Evolutionary conservation across 352 stramenopile species (phyloP).

Genomic region (Phytophthora citrophthora): DNA sequence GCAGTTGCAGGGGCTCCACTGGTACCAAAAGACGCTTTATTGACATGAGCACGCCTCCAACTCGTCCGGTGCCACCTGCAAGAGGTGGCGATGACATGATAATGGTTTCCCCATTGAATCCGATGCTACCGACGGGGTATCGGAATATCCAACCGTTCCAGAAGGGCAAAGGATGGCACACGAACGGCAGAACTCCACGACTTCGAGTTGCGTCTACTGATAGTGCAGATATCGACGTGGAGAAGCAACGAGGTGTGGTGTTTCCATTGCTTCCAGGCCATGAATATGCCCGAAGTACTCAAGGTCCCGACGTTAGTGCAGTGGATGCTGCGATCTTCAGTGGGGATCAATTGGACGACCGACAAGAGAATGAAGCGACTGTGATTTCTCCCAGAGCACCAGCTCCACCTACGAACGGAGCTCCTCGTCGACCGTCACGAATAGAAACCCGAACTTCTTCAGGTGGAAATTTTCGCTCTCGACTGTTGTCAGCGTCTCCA

Average conservation of each 20-base stretch:
- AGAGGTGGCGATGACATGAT: slow-evolving; percentile 19
- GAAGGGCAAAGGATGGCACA: slow-evolving; percentile 69
- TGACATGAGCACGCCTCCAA: slow-evolving; percentile 23
- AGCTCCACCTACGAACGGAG: slow-evolving; percentile 8
- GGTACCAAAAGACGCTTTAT: slow-evolving; percentile 10
- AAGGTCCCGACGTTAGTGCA: slow-evolving; percentile 28
- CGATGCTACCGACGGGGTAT: slow-evolving; percentile 65
- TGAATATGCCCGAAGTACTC: slow-evolving; percentile 14
- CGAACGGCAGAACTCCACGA: slow-evolving; percentile 46
- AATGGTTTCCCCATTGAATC: slow-evolving; percentile 64
- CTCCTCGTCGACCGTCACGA: slow-evolving; percentile 26
- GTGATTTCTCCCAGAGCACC: slow-evolving; percentile 27
- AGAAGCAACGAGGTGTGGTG: slow-evolving; percentile 46
- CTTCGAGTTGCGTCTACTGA: slow-evolving; percentile 12
- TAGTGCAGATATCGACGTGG: slow-evolving; percentile 4
- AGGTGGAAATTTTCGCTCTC: slow-evolving; percentile 39
- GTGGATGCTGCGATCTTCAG: slow-evolving; percentile 14
- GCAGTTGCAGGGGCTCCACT: slow-evolving; percentile 7
- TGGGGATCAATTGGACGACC: slow-evolving; percentile 17
- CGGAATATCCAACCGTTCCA: slow-evolving; percentile 76
- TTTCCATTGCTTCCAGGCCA: slow-evolving; percentile 45
- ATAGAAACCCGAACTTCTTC: slow-evolving; percentile 17
- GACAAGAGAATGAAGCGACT: slow-evolving; percentile 27
- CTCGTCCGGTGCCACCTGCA: slow-evolving; percentile 16
- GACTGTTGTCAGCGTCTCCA: slow-evolving; percentile 18